Evolutionary conservation across 2,329 filamentous ascomycete species (phyloP).

Genomic region (Diaporthe nobilis): DNA sequence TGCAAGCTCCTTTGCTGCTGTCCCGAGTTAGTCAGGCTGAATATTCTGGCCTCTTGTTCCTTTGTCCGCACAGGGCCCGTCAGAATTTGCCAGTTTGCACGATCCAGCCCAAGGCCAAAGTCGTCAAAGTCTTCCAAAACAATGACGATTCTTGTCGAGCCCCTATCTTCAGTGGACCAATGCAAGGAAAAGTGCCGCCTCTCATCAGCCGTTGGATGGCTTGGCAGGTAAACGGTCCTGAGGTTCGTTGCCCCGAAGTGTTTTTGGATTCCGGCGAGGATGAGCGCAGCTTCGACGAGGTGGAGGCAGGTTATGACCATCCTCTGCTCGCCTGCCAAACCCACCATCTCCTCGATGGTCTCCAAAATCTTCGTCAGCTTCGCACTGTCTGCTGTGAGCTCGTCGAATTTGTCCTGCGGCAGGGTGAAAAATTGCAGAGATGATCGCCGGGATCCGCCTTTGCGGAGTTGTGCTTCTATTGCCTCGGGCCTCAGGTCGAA

Average conservation of each 20-base stretch:
- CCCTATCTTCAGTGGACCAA: background rate
- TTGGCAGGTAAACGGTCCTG: background rate
- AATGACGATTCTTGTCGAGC: background rate
- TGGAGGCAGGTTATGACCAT: background rate
- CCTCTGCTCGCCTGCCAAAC: background rate
- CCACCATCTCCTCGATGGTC: background rate
- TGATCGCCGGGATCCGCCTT: background rate
- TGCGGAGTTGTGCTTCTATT: background rate
- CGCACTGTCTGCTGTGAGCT: background rate
- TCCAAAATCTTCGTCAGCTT: background rate
- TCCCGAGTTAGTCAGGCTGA: conserved; percentile 5
- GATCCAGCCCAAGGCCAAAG: background rate
- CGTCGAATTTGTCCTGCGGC: background rate
- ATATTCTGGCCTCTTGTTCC: conserved; percentile 7
- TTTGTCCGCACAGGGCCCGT: background rate
- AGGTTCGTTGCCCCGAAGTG: background rate
- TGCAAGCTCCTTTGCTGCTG: background rate
- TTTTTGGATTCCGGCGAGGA: background rate
- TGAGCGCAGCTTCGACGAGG: conserved; percentile 1
- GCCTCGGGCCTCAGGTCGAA: background rate
- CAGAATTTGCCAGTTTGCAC: conserved; percentile 5
- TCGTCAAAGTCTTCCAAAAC: background rate
- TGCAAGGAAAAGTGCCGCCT: background rate
- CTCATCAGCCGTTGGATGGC: background rate
- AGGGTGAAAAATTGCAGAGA: background rate